A percentile compares a stretch with the other conserved stretches of the same genome.
phyloP scores from a whole-genome alignment of 129 eudicot species.

The Tanacetum coccineum region DNA sequence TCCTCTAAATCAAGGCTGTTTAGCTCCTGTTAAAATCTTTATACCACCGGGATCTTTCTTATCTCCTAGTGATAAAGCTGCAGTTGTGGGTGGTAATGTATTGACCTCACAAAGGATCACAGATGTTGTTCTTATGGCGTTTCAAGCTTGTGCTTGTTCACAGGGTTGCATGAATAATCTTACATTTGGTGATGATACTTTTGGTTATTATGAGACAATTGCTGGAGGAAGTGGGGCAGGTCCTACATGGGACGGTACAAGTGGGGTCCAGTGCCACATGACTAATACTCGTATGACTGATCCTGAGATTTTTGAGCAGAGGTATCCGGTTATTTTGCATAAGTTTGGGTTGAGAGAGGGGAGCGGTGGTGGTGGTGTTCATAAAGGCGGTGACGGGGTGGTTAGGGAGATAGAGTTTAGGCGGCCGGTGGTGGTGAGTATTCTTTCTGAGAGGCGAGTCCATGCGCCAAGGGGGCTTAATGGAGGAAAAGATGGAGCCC shows the following conservation, averaged over 20 bases:
- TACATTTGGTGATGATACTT: slow-evolving; percentile 90
- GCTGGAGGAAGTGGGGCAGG: slow-evolving; percentile 99
- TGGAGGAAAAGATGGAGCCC: slow-evolving; percentile 79
- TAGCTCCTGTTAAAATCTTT: slow-evolving; percentile 76
- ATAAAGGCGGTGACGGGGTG: slow-evolving; percentile 94
- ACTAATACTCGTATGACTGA: slow-evolving; percentile 97
- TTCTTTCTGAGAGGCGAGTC: slow-evolving; percentile 91
- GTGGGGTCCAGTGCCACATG: slow-evolving; percentile 99
- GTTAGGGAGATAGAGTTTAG: slow-evolving; percentile 87
- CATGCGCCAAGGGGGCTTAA: slow-evolving; percentile 86
- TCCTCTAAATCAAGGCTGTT: slow-evolving; percentile 92
- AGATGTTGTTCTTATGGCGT: slow-evolving; percentile 85
- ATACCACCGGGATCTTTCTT: slow-evolving; percentile 81
- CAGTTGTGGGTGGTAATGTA: slow-evolving; percentile 97
- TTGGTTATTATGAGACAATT: slow-evolving; percentile 93
- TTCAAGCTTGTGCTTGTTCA: slow-evolving; percentile 95
- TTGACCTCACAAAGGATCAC: slow-evolving; percentile 90
- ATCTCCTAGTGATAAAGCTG: slow-evolving; percentile 96
- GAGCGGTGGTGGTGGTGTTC: slow-evolving; percentile 87
- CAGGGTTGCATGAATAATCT: slow-evolving; percentile 98
- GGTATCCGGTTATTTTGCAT: slow-evolving; percentile 88
- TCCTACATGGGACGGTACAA: slow-evolving; percentile 91
- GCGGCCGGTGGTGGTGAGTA: slow-evolving; percentile 70
- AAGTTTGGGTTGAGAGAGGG: slow-evolving; percentile 75
- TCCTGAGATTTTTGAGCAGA: slow-evolving; percentile 97